Base-by-base conservation (phyloP, 768 basidiomycete species). In the Erythrobasidium yunnanense region DNA sequence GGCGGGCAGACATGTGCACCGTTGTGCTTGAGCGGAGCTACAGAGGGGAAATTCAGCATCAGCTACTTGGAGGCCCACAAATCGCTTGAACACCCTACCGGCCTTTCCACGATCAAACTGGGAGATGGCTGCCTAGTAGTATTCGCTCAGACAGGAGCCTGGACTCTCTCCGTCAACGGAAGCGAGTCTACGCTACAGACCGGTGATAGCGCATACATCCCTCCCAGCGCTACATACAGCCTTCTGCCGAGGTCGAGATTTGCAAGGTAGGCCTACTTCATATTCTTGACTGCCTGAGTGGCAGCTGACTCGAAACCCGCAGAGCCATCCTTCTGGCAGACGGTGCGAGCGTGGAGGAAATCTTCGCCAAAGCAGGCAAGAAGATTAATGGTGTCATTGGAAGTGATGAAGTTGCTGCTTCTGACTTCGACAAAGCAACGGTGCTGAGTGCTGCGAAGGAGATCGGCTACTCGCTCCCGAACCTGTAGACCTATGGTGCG, bases 21-120 rank as follows among this genome's bases (percentile, higher is more conserved):
- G 4, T 34, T 55, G 4, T 55, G 54, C 54, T 23, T 35, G 13
- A 33, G 30, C 22, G 54, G 54, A 55, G 54, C 54, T 5, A 33
- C 25, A 29, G 54, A 35, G 6, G 54, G 46, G 4, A 60, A 60
- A 22, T 60, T 60, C 57, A 60, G 57, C 49, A 60, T 60, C 23
- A 46, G 29, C 49, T 60, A 60, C 22, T 20, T 60, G 18, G 57
- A 60, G 34, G 57, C 22, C 47, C 47, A 45, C 47, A 46, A 45
- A 33, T 46, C 42, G 7, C 25, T 47, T 15, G 25, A 45, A 18
- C 57, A 60, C 18, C 25, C 35, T 11, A 46, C 25, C 23, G 23
- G 20, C 3, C 46, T 60, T 29, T 20, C 25, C 57, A 22, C 32
- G 4, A 60, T 60, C 32, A 60, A 42, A 13, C 34, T 60, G 25